phyloP scores from a whole-genome alignment of 225 moss, liverwort and hornwort species.

The Polytrichum commune region DNA sequence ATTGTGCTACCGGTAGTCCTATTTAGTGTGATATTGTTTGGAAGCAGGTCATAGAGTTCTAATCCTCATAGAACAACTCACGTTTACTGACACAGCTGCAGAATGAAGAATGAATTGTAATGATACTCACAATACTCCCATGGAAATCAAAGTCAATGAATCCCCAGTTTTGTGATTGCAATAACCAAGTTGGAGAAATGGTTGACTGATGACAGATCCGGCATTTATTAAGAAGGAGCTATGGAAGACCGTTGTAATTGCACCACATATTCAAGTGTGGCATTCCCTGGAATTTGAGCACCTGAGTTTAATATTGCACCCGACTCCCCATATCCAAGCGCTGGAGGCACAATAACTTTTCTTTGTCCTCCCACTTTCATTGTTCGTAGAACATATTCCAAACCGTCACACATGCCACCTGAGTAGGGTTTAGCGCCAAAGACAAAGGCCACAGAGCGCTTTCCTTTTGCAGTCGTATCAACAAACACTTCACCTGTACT shows the following conservation, averaged over 20 bases:
- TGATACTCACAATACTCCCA: too few relatives aligned
- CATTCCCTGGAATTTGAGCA: constrained; percentile 54
- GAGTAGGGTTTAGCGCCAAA: constrained; percentile 74
- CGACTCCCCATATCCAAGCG: constrained; percentile 68
- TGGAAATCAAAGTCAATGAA: too few relatives aligned
- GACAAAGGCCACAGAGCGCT: constrained; percentile 74
- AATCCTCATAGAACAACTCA: too few relatives aligned
- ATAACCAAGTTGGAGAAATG: too few relatives aligned
- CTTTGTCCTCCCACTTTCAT: constrained; percentile 86
- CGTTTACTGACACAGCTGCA: too few relatives aligned
- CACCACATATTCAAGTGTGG: constrained; percentile 67
- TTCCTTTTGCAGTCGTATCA: constrained; percentile 47
- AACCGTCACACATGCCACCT: constrained; percentile 76
- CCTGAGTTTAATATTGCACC: constrained; percentile 65
- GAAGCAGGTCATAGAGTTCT: too few relatives aligned
- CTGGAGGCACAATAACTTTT: constrained; percentile 60
- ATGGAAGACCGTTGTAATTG: constrained; percentile 81
- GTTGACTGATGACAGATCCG: neutral
- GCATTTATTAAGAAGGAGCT: constrained; percentile 61
- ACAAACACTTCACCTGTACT: constrained; percentile 63
- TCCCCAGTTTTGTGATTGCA: too few relatives aligned
- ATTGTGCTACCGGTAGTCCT: too few relatives aligned
- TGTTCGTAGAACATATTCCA: constrained; percentile 69
- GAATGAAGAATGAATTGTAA: too few relatives aligned
- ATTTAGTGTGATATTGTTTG: too few relatives aligned